phyloP scores from a whole-genome alignment of 495 filamentous ascomycete species.

The Daldinia grandis region DNA sequence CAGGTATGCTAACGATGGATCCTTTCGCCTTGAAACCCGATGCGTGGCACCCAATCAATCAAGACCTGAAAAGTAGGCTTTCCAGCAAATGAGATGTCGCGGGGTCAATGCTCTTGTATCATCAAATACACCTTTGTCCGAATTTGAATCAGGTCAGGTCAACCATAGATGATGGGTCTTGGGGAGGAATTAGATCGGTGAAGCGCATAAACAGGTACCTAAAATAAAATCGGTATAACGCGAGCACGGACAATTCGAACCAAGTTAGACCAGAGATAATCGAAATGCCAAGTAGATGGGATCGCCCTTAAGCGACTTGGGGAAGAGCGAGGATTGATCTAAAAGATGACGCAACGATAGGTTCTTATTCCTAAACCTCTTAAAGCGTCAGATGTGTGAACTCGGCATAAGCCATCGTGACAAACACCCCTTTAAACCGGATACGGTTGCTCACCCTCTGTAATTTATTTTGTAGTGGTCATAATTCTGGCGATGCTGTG shows the following conservation, averaged over 20 bases:
- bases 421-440: slow-evolving; percentile 19
- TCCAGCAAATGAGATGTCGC: slow-evolving; percentile 40
- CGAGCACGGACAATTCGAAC: slow-evolving; percentile 19
- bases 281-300: slow-evolving; percentile 33
- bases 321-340: slow-evolving; percentile 31
- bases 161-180: slow-evolving; percentile 3
- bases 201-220: slow-evolving; percentile 22
- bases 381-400: slow-evolving; percentile 29
- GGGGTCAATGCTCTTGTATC: slow-evolving; percentile 21
- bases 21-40: slow-evolving; percentile 35
- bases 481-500: slow-evolving; percentile 7
- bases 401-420: slow-evolving; percentile 22
- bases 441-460: slow-evolving; percentile 20
- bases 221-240: slow-evolving; percentile 27
- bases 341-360: slow-evolving; percentile 32
- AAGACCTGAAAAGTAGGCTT: slow-evolving; percentile 7
- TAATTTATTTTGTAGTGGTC: slow-evolving; percentile 12
- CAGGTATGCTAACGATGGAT: slow-evolving; percentile 33
- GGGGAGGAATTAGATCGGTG: slow-evolving; percentile 23
- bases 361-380: slow-evolving; percentile 13
- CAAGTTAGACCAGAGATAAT: slow-evolving; percentile 32
- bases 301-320: slow-evolving; percentile 14
- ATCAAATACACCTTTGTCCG: slow-evolving; percentile 8
- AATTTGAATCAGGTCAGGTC: slow-evolving; percentile 13
- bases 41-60: slow-evolving; percentile 40